These are phyloP conservation scores for Dipteronia dyeriana DNA, from an alignment of 345 rosid genomes.

Conservation along the genomic window DNA sequence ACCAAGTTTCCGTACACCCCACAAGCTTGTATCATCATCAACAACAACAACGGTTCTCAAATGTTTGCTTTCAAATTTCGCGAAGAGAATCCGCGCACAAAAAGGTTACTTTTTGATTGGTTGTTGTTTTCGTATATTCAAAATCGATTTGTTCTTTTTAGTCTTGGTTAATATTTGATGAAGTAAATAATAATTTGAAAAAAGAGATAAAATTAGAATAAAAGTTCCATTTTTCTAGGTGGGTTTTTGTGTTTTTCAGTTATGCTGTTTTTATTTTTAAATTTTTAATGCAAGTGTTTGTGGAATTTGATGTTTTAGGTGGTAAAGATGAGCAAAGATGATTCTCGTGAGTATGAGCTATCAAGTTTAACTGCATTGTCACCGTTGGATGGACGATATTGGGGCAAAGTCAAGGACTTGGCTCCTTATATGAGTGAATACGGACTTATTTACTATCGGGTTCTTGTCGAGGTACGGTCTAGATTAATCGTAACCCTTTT, in stretches of 20 bases:
- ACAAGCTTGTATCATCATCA: constrained; percentile 6
- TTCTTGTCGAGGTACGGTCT: constrained; percentile 74
- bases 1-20: constrained; percentile 20
- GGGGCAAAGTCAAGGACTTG: constrained; percentile 83
- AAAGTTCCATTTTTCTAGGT: background rate
- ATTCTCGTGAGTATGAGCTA: constrained; percentile 51
- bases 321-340: constrained; percentile 40
- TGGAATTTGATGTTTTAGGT: constrained; percentile 32
- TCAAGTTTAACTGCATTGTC: constrained; percentile 82
- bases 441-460: constrained; percentile 76
- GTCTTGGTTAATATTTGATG: constrained; percentile 6
- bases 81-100: constrained; percentile 28
- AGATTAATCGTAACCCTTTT: background rate
- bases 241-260: background rate
- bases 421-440: constrained; percentile 88
- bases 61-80: constrained; percentile 31
- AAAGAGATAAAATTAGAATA: background rate
- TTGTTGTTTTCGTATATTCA: constrained; percentile 4
- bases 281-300: background rate
- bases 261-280: background rate
- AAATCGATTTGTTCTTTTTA: constrained; percentile 5
- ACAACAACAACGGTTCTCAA: constrained; percentile 21
- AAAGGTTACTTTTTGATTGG: constrained; percentile 30
- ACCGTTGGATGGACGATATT: constrained; percentile 92
- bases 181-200: too few relatives aligned